Base-by-base conservation (phyloP, 805 yeast species). In the Candida loeiensis region DNA sequence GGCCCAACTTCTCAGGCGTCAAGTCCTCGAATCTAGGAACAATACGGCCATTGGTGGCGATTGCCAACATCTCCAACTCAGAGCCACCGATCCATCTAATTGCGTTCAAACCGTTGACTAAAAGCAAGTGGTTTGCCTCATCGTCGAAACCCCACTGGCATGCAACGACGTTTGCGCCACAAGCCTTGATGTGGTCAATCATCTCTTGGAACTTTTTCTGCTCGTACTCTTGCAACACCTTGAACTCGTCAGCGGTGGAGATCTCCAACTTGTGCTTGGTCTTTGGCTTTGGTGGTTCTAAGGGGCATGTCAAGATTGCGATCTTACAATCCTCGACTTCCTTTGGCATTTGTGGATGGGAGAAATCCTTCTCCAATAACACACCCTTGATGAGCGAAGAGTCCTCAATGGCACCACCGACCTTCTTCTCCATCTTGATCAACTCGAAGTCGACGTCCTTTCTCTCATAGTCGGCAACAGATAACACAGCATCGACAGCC, bases 141-240 rank as follows among this genome's bases (percentile, higher is more conserved):
- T 91, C 99, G 63, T 91, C 99, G 55, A 91, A 93, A 13, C 99
- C 99, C 99, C 99, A 91, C 70, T 91, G 99, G 69, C 99, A 93
- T 28, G 95, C 91, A 38, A 91, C 99, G 41, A 91, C 78, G 62
- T 90, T 91, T 20, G 99, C 98, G 30, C 98, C 98, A 0, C 95
- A 75, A 18, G 75, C 77, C 66, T 93, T 90, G 40, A 93, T 95
- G 47, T 73, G 68, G 44, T 82, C 73, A 44, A 93, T 89, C 99
- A 93, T 93, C 61, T 86, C 88, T 58, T 73, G 77, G 59, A 93
- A 93, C 62, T 88, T 89, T 48, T 83, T 81, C 52, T 84, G 91
- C 71, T 93, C 99, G 63, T 93, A 93, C 38, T 77, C 78, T 69
- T 95, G 99, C 59, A 93, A 76, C 47, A 79, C 83, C 62, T 84